These are phyloP conservation scores for Croton laevigatus DNA, from an alignment of 441 rosid genomes.

Conservation along the genomic window DNA sequence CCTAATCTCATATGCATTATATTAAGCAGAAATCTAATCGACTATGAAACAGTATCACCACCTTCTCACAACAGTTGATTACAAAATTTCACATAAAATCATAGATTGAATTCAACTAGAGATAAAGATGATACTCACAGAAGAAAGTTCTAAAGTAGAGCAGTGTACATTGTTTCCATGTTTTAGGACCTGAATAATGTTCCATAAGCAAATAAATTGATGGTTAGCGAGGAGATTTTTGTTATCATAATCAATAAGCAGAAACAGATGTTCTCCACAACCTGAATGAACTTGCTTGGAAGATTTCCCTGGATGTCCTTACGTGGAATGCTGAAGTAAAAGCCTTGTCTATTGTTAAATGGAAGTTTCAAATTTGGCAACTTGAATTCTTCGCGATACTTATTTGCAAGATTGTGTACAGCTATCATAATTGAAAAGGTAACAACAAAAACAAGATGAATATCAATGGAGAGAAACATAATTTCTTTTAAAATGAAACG, in stretches of 20 bases:
- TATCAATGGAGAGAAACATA: not conserved
- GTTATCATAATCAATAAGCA: constrained; percentile 10
- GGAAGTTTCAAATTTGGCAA: constrained; percentile 93
- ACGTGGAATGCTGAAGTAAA: constrained; percentile 87
- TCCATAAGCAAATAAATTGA: constrained; percentile 17
- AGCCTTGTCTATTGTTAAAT: constrained; percentile 92
- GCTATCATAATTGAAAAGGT: constrained; percentile 45
- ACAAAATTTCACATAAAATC: constrained; percentile 9
- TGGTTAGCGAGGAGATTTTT: constrained; percentile 20
- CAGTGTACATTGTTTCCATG: constrained; percentile 94
- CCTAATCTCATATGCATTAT: not conserved
- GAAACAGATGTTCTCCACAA: constrained; percentile 23
- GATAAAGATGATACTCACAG: constrained; percentile 55
- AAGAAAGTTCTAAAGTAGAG: constrained; percentile 93
- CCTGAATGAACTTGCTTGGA: constrained; percentile 97
- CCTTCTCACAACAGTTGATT: not conserved
- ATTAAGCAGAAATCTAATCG: not conserved
- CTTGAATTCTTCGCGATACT: constrained; percentile 84
- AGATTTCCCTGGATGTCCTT: constrained; percentile 90
- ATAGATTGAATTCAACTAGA: constrained; percentile 6
- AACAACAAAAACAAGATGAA: constrained; percentile 9
- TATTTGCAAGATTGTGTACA: constrained; percentile 88
- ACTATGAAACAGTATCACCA: not conserved
- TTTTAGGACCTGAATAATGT: constrained; percentile 62
- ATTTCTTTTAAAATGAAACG: not conserved